Conservation (phyloP, 495 filamentous ascomycete species). For the Tuber microsphaerosporum region DNA sequence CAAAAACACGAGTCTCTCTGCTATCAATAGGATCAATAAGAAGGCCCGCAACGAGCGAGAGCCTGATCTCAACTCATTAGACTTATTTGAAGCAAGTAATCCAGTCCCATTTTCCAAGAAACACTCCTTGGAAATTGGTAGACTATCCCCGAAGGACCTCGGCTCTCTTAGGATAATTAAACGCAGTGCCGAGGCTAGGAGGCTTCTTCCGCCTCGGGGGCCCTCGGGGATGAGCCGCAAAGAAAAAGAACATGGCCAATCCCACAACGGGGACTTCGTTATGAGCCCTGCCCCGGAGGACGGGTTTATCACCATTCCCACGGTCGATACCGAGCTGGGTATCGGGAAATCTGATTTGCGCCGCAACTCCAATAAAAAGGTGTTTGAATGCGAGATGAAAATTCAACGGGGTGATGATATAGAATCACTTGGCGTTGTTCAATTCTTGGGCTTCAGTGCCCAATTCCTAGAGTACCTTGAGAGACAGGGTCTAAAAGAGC, state of each 20-base stretch:
- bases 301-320: neutral
- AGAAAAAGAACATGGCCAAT: constrained; percentile 1
- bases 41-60: constrained; percentile 34
- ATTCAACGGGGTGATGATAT: constrained; percentile 41
- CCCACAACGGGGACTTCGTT: neutral
- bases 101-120: constrained; percentile 4
- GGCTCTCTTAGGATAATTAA: neutral
- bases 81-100: constrained; percentile 41
- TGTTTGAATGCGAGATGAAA: constrained; percentile 38
- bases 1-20: neutral
- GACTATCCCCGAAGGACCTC: neutral
- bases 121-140: neutral
- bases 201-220: neutral
- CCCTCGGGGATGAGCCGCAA: neutral
- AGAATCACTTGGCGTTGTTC: constrained; percentile 43
- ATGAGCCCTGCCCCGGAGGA: neutral
- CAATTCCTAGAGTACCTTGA: neutral
- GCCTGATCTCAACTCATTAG: constrained; percentile 42
- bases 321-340: neutral
- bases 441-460: constrained; percentile 43
- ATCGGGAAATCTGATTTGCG: neutral
- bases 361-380: neutral
- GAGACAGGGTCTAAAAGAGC: constrained; percentile 5
- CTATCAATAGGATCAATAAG: constrained; percentile 29
- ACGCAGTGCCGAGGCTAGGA: neutral